phyloP scores from a whole-genome alignment of 257 asterid species.

The Leptodermis oblonga region DNA sequence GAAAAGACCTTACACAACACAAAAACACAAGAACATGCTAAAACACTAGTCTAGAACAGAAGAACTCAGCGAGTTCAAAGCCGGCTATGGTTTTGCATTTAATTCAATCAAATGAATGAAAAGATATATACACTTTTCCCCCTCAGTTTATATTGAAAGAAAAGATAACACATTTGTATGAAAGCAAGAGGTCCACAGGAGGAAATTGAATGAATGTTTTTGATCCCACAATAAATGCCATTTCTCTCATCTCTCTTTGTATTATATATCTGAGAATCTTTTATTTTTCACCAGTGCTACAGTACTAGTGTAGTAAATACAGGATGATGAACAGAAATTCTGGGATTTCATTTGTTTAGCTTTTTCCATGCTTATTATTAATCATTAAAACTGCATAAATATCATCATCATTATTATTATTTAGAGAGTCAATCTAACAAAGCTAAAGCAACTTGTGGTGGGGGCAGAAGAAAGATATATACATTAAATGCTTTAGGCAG shows the following conservation, averaged over 20 bases:
- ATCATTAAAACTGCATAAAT: background rate
- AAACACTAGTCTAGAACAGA: background rate
- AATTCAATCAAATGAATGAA: slow-evolving; percentile 33
- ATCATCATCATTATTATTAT: background rate
- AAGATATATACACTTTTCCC: slow-evolving; percentile 14
- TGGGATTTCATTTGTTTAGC: background rate
- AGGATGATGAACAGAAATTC: background rate
- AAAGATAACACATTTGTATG: background rate
- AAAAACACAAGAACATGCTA: slow-evolving; percentile 15
- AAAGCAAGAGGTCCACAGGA: background rate
- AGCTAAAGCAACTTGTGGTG: background rate
- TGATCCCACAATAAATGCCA: slow-evolving; percentile 11
- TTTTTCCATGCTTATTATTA: background rate
- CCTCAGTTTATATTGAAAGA: background rate
- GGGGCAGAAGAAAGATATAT: background rate
- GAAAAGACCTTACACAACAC: slow-evolving; percentile 49
- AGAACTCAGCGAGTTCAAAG: slow-evolving; percentile 37
- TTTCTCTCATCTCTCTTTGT: slow-evolving; percentile 2
- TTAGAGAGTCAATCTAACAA: background rate
- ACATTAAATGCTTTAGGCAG: slow-evolving; percentile 11
- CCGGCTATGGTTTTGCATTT: slow-evolving; percentile 44
- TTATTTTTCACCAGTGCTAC: too few relatives aligned
- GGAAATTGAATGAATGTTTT: slow-evolving; percentile 16
- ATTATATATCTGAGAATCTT: slow-evolving; percentile 7
- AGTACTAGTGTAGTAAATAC: slow-evolving; percentile 1